These are phyloP conservation scores for Clarireedia homoeocarpa DNA, from an alignment of 2,329 filamentous ascomycete species.

Conservation along the genomic window DNA sequence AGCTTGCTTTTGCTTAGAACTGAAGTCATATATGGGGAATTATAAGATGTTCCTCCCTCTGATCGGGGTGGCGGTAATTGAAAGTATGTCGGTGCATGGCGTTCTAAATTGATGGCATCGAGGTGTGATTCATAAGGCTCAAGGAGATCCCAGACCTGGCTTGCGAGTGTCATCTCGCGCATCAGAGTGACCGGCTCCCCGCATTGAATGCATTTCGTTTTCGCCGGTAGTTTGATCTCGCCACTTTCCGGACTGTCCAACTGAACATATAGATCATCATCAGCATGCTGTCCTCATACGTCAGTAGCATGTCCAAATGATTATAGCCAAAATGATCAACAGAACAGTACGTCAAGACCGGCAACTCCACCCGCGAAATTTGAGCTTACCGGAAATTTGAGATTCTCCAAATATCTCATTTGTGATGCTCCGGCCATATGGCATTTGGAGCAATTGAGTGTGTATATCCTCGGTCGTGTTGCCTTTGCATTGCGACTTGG, in stretches of 20 bases:
- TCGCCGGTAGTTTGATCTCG: conserved; percentile 21
- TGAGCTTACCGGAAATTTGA: conserved; percentile 26
- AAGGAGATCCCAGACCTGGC: conserved; percentile 32
- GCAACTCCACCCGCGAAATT: neutral
- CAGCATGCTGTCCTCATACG: conserved; percentile 3
- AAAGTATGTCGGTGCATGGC: conserved; percentile 32
- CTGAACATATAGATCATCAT: conserved; percentile 13
- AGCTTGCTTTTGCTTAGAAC: conserved; percentile 8
- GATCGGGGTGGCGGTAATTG: conserved; percentile 29
- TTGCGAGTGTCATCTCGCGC: conserved; percentile 31
- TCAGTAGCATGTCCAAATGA: neutral
- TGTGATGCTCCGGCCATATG: conserved; percentile 33
- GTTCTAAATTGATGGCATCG: conserved; percentile 33
- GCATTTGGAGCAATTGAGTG: conserved; percentile 31
- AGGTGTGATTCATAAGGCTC: conserved; percentile 32
- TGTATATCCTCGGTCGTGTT: conserved; percentile 30
- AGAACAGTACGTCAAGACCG: neutral
- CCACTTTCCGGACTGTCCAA: conserved; percentile 14
- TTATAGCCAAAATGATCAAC: neutral
- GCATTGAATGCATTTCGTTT: conserved; percentile 31
- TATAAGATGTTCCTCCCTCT: conserved; percentile 17
- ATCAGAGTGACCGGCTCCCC: conserved; percentile 29
- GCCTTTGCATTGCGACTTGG: conserved; percentile 27
- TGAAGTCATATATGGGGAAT: conserved; percentile 13
- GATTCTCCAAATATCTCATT: conserved; percentile 24